Evolutionary conservation across 257 asterid species (phyloP), one percentile per base, ranked within the genome.

Genomic region (Prunella vulgaris): DNA sequence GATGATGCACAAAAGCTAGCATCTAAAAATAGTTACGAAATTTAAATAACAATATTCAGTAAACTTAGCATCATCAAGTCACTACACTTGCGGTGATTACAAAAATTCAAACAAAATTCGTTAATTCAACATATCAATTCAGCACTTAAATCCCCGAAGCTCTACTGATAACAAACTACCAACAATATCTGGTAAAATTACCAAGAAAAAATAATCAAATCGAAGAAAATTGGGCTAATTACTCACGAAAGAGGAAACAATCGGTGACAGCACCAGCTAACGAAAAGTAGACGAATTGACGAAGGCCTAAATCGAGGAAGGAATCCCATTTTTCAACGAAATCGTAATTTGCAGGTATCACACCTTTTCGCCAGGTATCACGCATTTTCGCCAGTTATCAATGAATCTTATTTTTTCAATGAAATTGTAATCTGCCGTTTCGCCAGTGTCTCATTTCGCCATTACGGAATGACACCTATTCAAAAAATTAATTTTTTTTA

Each of bases 251-350:
- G 60, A 85, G 81, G 51, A 90, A 83, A 40, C 86, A 88, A 0
- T 89, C 96, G 22, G 86, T 59, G 69, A 80, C 69, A 53, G 90
- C 87, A 57, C 95, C 95, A 67, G 87, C 75, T 35, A 80, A 66
- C 24, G 95, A 81, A 66, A 84, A 84, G 76, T 85, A 90, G 40
- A 86, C 85, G 66, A 84, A 79, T 25, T 90, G 90, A 28, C 93
- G 91, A 64, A 84, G 17, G 40, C 88, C 83, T 77, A 84, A 87
- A 78, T 87, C 95, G 63, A 86, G 81, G 68, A 86, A 90, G 0
- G 93, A 86, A 58, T 90, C 97, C 97, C 95, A 87, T 51, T 84
- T 90, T 0, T 82, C 85, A 69, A 79, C 75, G 84, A 86, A 71
- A 73, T 83, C 87, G 80, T 80, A 74, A 4, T 69, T 66, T 2